Evolutionary conservation across 257 asterid genomes (phyloP), one percentile per base, ranked within the genome.

Genomic region (Ocimum tenuiflorum): DNA sequence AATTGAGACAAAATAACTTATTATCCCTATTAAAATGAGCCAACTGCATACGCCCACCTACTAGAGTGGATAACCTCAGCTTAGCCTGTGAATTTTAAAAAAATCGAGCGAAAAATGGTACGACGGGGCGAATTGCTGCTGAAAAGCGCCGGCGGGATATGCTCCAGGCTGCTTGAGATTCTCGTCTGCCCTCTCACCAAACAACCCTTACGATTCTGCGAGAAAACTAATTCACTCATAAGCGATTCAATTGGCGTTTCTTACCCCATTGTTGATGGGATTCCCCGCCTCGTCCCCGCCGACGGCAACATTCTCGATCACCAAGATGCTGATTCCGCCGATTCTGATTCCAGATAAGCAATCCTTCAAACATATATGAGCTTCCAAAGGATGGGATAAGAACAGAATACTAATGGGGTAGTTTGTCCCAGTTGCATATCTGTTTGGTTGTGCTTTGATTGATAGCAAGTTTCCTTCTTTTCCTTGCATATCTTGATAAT

Each of bases 241-340:
- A 59, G 65, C 65, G 65, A 59, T 36, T 59, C 65, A 0, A 59
- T 59, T 3, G 65, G 65, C 50, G 65, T 59, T 36, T 59, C 65
- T 36, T 59, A 18, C 35, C 65, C 65, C 35, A 59, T 59, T n/a
- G 36, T 59, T 0, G 49, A 59, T 6, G 50, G 65, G 12, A 59
- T 59, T 20, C 65, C 65, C 11, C 50, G 49, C 64, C 64, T 58
- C 49, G 64, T 58, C 23, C 64, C 64, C 19, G 48, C 64, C 64
- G 64, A 58, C 13, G 65, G 50, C 2, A 59, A 18, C 22, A 11
- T 59, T 4, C 65, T 59, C 35, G 3, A 38, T 12, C 12, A 59
- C 38, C 65, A 12, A 38, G 35, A 59, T 19, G 27, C 9, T 27
- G 24, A 48, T 17, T 47, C 52, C 31, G 29, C 63, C 11, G 63